phyloP scores from a whole-genome alignment of 371 early-diverging fungal species.

The Furculomyces boomerangus region DNA sequence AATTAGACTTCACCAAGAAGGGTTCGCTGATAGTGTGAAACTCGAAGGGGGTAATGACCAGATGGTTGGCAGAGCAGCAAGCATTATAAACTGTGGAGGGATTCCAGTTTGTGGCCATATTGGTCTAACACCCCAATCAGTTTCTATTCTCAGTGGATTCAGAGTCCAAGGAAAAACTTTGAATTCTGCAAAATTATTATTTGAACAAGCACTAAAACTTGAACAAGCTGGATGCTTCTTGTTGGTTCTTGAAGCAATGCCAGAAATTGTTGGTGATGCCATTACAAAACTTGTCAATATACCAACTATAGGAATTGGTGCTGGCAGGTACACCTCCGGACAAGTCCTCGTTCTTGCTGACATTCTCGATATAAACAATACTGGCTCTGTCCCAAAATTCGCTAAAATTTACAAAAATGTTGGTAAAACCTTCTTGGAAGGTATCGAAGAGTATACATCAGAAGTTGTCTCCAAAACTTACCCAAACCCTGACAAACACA shows the following conservation, averaged over 20 bases:
- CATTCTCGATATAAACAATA: constrained; percentile 67
- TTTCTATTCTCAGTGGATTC: constrained; percentile 72
- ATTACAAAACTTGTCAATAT: constrained; percentile 56
- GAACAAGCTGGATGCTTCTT: constrained; percentile 85
- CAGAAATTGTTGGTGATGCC: constrained; percentile 61
- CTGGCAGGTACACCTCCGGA: constrained; percentile 70
- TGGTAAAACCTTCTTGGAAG: constrained; percentile 11
- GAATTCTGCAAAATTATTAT: constrained; percentile 35
- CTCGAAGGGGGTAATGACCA: constrained; percentile 76
- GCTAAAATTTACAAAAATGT: constrained; percentile 74
- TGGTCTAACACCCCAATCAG: constrained; percentile 88
- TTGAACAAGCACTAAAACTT: constrained; percentile 74
- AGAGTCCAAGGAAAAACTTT: constrained; percentile 81
- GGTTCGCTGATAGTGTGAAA: constrained; percentile 85
- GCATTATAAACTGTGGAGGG: constrained; percentile 54
- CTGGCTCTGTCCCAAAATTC: constrained; percentile 60
- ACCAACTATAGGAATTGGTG: constrained; percentile 95
- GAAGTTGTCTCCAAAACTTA: not conserved
- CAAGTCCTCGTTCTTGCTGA: constrained; percentile 88
- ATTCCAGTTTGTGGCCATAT: constrained; percentile 87
- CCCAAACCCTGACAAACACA: not conserved
- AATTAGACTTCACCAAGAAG: constrained; percentile 70
- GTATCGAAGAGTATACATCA: not conserved
- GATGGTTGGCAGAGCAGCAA: constrained; percentile 49
- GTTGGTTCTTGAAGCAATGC: constrained; percentile 86